These are phyloP conservation scores for Coemansia sp. DNA, from an alignment of 192 early-diverging fungal genomes.

Conservation along the genomic window DNA sequence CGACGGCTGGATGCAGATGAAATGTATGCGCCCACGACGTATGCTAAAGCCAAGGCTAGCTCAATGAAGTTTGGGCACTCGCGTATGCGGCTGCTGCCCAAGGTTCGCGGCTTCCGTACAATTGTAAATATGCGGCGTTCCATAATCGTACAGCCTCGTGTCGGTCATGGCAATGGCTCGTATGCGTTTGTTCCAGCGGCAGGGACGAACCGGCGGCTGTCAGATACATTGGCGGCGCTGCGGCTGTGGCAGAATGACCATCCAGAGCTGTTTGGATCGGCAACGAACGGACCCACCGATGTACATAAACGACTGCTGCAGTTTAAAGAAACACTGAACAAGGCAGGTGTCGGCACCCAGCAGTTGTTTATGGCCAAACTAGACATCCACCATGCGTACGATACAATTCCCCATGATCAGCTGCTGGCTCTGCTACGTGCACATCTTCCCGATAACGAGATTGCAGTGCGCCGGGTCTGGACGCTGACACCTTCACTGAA, in stretches of 20 bases:
- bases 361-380: slow-evolving; percentile 75
- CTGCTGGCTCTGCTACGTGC: slow-evolving; percentile 39
- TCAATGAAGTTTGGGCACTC: slow-evolving; percentile 50
- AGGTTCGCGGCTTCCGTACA: slow-evolving; percentile 68
- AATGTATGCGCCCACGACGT: slow-evolving; percentile 22
- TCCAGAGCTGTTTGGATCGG: slow-evolving; percentile 36
- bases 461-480: slow-evolving; percentile 66
- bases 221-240: slow-evolving; percentile 33
- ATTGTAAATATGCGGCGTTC: slow-evolving; percentile 68
- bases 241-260: slow-evolving; percentile 11
- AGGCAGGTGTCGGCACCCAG: slow-evolving; percentile 2
- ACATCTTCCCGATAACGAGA: slow-evolving; percentile 56
- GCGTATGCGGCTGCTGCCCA: slow-evolving; percentile 79
- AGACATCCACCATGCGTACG: slow-evolving; percentile 75
- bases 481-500: slow-evolving; percentile 44
- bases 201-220: slow-evolving; percentile 16
- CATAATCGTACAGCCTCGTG: slow-evolving; percentile 8
- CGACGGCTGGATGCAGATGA: slow-evolving; percentile 34
- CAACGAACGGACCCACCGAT: slow-evolving; percentile 52
- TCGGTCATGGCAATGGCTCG: not conserved
- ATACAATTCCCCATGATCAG: slow-evolving; percentile 75
- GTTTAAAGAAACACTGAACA: slow-evolving; percentile 24
- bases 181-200: slow-evolving; percentile 11
- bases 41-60: not conserved
- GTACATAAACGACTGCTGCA: slow-evolving; percentile 43